phyloP scores from a whole-genome alignment of 257 asterid genomes.

The Lantana camara region DNA sequence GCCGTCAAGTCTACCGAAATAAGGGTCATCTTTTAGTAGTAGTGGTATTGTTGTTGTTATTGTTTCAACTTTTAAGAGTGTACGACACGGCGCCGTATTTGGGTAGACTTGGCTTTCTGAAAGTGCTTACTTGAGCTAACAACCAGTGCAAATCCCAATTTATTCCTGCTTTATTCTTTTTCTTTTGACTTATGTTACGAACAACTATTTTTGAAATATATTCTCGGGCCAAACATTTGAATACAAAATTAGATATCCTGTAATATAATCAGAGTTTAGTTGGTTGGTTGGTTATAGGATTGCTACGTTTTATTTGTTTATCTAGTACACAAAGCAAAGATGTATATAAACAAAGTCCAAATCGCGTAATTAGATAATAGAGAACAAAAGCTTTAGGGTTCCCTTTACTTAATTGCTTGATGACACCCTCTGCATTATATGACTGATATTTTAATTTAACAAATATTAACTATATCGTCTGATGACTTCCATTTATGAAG shows the following conservation, averaged over 20 bases:
- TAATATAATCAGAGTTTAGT: too few relatives aligned
- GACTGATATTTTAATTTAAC: too few relatives aligned
- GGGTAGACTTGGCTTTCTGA: conserved; percentile 52
- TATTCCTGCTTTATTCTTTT: conserved; percentile 22
- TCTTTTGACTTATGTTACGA: conserved; percentile 8
- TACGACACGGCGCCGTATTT: conserved; percentile 54
- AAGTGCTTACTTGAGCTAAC: conserved; percentile 36
- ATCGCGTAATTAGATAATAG: too few relatives aligned
- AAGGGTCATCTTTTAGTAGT: conserved; percentile 26
- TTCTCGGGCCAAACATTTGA: neutral
- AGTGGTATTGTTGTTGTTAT: neutral
- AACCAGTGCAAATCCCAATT: conserved; percentile 26
- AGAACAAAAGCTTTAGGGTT: neutral
- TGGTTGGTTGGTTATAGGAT: neutral
- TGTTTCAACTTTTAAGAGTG: neutral
- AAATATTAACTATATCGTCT: too few relatives aligned
- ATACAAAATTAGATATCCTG: neutral
- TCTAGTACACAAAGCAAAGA: neutral
- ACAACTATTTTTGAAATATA: neutral
- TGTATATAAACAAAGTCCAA: too few relatives aligned
- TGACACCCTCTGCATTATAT: neutral
- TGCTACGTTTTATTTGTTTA: neutral
- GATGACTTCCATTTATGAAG: too few relatives aligned
- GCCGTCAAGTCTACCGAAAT: conserved; percentile 62
- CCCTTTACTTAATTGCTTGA: neutral